These are phyloP conservation scores for Populus hybrid DNA, from an alignment of 441 rosid species.

Conservation along the genomic window DNA sequence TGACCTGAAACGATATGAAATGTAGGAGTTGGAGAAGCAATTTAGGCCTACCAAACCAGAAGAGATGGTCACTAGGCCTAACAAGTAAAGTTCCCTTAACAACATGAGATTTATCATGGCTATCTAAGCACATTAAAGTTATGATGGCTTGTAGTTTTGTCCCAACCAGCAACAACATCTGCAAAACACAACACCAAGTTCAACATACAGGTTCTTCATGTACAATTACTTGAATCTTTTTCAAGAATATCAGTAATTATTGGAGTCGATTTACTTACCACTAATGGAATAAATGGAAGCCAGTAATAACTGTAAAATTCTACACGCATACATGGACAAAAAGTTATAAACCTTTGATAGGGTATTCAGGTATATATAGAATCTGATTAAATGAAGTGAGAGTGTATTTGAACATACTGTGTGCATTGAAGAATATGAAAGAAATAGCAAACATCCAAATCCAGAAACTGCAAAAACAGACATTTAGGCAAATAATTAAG, in stretches of 20 bases:
- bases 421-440: slow-evolving; percentile 54
- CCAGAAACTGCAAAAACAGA: slow-evolving; percentile 46
- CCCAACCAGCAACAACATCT: slow-evolving; percentile 65
- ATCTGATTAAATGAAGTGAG: neutral
- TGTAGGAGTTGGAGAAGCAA: slow-evolving; percentile 63
- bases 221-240: neutral
- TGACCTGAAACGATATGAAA: slow-evolving; percentile 66
- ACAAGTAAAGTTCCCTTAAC: slow-evolving; percentile 67
- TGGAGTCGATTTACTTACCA: slow-evolving; percentile 34
- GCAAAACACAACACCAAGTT: neutral
- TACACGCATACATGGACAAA: slow-evolving; percentile 12
- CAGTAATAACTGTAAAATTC: slow-evolving; percentile 46
- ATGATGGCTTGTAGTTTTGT: slow-evolving; percentile 69
- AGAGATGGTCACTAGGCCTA: slow-evolving; percentile 59
- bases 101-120: slow-evolving; percentile 47
- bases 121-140: slow-evolving; percentile 67
- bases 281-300: slow-evolving; percentile 61
- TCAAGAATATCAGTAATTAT: neutral
- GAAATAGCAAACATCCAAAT: slow-evolving; percentile 43
- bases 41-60: slow-evolving; percentile 68
- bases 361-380: neutral
- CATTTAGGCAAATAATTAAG: neutral
- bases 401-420: slow-evolving; percentile 25
- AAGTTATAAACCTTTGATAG: neutral
- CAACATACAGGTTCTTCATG: neutral